Evolutionary conservation across 495 filamentous ascomycete species (phyloP).

Genomic region (Aspergillus heteromorphus): DNA sequence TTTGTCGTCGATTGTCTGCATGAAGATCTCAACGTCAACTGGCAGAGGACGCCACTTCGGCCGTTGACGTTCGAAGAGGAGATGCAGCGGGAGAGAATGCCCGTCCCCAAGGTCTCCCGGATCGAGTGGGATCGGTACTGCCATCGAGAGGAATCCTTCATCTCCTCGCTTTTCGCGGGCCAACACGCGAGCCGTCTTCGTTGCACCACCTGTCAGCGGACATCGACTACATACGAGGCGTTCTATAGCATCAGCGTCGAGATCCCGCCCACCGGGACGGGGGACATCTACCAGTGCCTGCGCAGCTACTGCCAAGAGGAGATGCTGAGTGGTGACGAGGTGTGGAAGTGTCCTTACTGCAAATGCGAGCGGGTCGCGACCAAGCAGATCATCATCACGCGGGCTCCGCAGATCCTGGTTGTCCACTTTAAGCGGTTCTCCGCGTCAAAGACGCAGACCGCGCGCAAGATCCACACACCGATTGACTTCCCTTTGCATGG

Average conservation of each 20-base stretch:
- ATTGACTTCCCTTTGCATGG: conserved; percentile 64
- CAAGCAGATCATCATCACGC: conserved; percentile 68
- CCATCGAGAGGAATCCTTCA: conserved; percentile 62
- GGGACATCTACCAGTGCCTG: conserved; percentile 59
- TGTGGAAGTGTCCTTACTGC: conserved; percentile 68
- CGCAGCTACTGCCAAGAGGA: conserved; percentile 65
- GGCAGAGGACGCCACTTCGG: conserved; percentile 51
- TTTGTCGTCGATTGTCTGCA: conserved; percentile 66
- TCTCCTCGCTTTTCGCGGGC: conserved; percentile 65
- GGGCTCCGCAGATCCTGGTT: conserved; percentile 65
- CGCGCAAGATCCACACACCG: conserved; percentile 61
- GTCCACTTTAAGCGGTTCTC: conserved; percentile 73
- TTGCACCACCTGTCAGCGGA: conserved; percentile 59
- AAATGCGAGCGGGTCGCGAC: conserved; percentile 62
- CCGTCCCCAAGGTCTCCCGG: conserved; percentile 51
- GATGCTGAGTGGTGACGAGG: conserved; percentile 58
- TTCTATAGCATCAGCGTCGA: conserved; percentile 66
- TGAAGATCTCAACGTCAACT: conserved; percentile 69
- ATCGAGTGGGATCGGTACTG: conserved; percentile 66
- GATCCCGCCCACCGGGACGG: conserved; percentile 49
- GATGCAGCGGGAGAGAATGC: conserved; percentile 56
- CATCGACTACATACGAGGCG: conserved; percentile 66
- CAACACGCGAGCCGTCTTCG: conserved; percentile 61
- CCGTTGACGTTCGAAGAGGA: conserved; percentile 59
- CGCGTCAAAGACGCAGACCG: conserved; percentile 48